Percentiles rank a stretch among this genome's conserved stretches.
These are phyloP conservation scores for Nelumbo lutea DNA, from an alignment of 164 flowering plant species.

Conservation along the genomic window DNA sequence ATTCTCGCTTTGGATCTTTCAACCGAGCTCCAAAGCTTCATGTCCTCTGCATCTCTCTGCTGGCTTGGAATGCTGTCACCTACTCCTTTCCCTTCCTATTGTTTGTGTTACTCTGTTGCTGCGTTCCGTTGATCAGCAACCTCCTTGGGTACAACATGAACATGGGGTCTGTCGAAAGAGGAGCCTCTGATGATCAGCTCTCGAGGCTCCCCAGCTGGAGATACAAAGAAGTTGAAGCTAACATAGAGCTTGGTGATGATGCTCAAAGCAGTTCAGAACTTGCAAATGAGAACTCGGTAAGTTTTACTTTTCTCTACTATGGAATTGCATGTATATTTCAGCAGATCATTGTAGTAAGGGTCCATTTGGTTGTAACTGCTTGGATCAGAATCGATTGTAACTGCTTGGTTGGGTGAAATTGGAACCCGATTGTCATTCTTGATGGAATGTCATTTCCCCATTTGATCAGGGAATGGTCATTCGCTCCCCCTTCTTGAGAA, in stretches of 20 bases:
- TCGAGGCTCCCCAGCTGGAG: conserved; percentile 63
- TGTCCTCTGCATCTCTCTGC: conserved; percentile 64
- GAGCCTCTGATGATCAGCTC: conserved; percentile 87
- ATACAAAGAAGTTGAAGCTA: conserved; percentile 38
- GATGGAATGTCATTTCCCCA: too few species aligned
- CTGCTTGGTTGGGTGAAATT: too few species aligned
- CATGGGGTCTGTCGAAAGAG: conserved; percentile 57
- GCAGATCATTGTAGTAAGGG: too few species aligned
- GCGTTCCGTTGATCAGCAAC: conserved; percentile 68
- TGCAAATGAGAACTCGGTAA: conserved; percentile 44
- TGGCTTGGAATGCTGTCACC: conserved; percentile 87
- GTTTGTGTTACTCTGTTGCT: conserved; percentile 76
- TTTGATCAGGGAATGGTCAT: too few species aligned
- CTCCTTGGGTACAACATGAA: conserved; percentile 88
- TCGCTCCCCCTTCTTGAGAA: too few species aligned
- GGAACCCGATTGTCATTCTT: too few species aligned
- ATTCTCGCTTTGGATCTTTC: conserved; percentile 65
- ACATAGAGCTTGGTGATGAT: conserved; percentile 30
- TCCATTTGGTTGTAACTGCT: too few species aligned
- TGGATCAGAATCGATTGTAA: too few species aligned
- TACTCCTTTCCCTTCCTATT: conserved; percentile 95
- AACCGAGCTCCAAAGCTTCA: conserved; percentile 71
- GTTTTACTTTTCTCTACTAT: conserved; percentile 5
- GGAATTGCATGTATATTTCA: too few species aligned
- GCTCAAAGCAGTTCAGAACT: conserved; percentile 21